Conservation (phyloP, 78 protist genomes). For the Blattamonas nauphoetae region DNA sequence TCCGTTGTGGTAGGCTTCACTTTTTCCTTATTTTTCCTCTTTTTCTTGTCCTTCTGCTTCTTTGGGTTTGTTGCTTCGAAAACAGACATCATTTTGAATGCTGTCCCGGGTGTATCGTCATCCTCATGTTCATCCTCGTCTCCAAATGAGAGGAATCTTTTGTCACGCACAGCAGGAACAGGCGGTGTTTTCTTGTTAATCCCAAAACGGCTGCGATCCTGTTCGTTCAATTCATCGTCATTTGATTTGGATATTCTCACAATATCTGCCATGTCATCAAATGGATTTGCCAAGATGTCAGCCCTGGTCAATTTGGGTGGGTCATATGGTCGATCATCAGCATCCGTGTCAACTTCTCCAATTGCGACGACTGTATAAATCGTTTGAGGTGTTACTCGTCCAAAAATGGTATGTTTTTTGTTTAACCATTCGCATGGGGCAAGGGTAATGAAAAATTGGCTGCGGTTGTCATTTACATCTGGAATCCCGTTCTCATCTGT, state of each 20-base stretch:
- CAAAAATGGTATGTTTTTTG: constrained; percentile 79
- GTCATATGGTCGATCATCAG: constrained; percentile 58
- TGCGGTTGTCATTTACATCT: constrained; percentile 46
- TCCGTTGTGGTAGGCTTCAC: too few species aligned
- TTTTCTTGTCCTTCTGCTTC: not conserved
- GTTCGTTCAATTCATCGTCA: not conserved
- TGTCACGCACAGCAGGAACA: too few species aligned
- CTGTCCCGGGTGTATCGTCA: not conserved
- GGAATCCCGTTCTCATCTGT: not conserved
- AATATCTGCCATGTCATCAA: constrained; percentile 65
- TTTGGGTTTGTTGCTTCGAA: not conserved
- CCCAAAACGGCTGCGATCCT: not conserved
- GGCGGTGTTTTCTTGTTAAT: not conserved
- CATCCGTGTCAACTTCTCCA: constrained; percentile 56
- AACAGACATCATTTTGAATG: not conserved
- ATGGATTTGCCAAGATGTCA: constrained; percentile 72
- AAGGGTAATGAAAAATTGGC: constrained; percentile 85
- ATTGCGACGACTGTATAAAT: constrained; percentile 52
- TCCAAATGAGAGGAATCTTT: constrained; percentile 33
- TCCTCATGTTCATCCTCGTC: constrained; percentile 27
- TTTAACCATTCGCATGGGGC: constrained; percentile 54
- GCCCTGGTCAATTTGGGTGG: constrained; percentile 46
- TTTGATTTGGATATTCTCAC: not conserved
- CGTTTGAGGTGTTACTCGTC: constrained; percentile 65
- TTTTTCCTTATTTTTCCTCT: not conserved